These are phyloP conservation scores for Dysphania ambrosioides DNA, from an alignment of 148 eudicot genomes.

Conservation along the genomic window DNA sequence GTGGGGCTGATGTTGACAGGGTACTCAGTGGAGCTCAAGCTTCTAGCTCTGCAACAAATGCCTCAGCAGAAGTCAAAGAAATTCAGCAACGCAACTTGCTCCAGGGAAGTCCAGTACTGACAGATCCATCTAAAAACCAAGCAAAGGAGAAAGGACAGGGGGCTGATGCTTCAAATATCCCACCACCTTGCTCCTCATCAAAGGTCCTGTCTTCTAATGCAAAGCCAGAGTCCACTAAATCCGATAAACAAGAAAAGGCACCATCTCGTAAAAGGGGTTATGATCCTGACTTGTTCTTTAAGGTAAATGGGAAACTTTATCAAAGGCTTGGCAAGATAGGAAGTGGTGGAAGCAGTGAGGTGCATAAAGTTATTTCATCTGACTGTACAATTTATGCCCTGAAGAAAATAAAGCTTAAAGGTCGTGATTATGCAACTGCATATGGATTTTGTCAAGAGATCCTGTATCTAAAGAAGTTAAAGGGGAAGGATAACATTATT, in stretches of 20 bases:
- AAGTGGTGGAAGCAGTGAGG: slow-evolving; percentile 99
- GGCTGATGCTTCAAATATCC: slow-evolving; percentile 33
- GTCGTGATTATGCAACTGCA: slow-evolving; percentile 93
- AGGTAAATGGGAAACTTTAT: slow-evolving; percentile 91
- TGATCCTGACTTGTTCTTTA: slow-evolving; percentile 88
- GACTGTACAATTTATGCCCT: slow-evolving; percentile 90
- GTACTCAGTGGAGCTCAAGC: slow-evolving; percentile 32
- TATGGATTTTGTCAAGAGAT: slow-evolving; percentile 98
- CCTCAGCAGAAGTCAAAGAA: slow-evolving; percentile 28
- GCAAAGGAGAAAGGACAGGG: slow-evolving; percentile 30
- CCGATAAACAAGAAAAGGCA: slow-evolving; percentile 58
- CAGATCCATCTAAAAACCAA: slow-evolving; percentile 32
- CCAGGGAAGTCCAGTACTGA: slow-evolving; percentile 26
- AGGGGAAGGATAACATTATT: slow-evolving; percentile 85
- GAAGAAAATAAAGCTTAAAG: slow-evolving; percentile 94
- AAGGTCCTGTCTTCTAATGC: slow-evolving; percentile 35
- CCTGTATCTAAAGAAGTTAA: slow-evolving; percentile 68
- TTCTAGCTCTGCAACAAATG: slow-evolving; percentile 32
- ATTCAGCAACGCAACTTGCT: slow-evolving; percentile 27
- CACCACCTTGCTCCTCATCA: slow-evolving; percentile 35
- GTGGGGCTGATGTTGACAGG: slow-evolving; percentile 28
- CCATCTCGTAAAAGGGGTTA: slow-evolving; percentile 58
- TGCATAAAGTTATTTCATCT: slow-evolving; percentile 92
- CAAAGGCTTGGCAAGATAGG: slow-evolving; percentile 99
- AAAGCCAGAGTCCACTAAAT: slow-evolving; percentile 51